A percentile compares a stretch with the other conserved stretches of the same genome.
Evolutionary conservation across 495 filamentous ascomycete genomes (phyloP).

Genomic region (Astrothelium subdiscretum): DNA sequence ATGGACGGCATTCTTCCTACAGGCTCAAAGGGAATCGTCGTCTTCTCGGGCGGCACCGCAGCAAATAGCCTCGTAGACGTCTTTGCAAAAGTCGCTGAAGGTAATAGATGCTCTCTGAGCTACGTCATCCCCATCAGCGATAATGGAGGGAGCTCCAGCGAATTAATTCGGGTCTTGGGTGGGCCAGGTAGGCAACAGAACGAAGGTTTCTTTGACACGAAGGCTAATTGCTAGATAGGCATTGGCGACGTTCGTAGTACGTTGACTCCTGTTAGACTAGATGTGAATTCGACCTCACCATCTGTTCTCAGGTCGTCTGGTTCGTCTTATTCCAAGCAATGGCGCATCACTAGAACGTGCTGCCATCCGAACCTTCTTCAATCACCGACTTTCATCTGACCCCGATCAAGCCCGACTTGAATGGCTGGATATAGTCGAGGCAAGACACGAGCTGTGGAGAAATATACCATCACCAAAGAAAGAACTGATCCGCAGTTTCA

Average conservation of each 20-base stretch:
- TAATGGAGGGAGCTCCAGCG: slow-evolving; percentile 86
- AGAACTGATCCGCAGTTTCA: slow-evolving; percentile 81
- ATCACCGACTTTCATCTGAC: slow-evolving; percentile 61
- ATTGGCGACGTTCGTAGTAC: slow-evolving; percentile 85
- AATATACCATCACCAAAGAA: slow-evolving; percentile 71
- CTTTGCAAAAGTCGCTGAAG: slow-evolving; percentile 62
- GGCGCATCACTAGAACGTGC: slow-evolving; percentile 47
- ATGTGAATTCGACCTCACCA: background rate
- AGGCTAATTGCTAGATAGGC: slow-evolving; percentile 24
- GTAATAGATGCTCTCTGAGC: slow-evolving; percentile 55
- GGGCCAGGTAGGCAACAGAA: slow-evolving; percentile 47
- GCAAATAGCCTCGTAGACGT: slow-evolving; percentile 91
- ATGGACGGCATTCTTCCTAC: background rate
- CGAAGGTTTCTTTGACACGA: background rate
- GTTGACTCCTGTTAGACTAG: slow-evolving; percentile 17
- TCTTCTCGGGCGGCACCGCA: slow-evolving; percentile 82
- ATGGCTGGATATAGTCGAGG: slow-evolving; percentile 87
- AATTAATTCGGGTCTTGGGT: slow-evolving; percentile 85
- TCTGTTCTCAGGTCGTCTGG: slow-evolving; percentile 41
- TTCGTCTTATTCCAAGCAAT: slow-evolving; percentile 68
- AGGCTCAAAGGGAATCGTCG: slow-evolving; percentile 50
- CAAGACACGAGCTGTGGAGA: slow-evolving; percentile 60
- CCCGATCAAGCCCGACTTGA: slow-evolving; percentile 44
- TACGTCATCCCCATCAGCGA: slow-evolving; percentile 90
- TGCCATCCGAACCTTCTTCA: slow-evolving; percentile 72